A percentile compares a stretch with the other conserved stretches of the same genome.
phyloP scores from a whole-genome alignment of 176 grass and related monocot genomes.

The Bromus sterilis region DNA sequence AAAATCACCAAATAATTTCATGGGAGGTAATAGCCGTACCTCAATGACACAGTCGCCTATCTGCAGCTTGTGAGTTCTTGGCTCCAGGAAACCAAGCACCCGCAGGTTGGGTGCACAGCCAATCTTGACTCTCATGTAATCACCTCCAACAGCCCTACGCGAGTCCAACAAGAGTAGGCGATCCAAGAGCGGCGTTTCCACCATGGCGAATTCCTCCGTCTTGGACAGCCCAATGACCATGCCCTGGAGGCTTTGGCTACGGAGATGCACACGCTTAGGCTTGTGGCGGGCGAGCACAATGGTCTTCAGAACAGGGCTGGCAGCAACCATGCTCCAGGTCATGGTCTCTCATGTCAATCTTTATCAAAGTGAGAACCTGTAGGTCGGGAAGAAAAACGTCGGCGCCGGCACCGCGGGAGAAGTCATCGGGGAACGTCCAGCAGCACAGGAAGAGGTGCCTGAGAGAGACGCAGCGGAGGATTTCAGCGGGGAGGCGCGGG shows the following conservation, averaged over 20 bases:
- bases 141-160: neutral
- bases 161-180: neutral
- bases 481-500: neutral
- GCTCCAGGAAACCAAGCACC: neutral
- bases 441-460: neutral
- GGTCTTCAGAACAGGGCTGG: neutral
- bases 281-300: neutral
- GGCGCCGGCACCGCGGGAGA: neutral
- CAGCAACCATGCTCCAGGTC: constrained; percentile 13
- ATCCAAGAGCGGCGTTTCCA: neutral
- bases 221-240: neutral
- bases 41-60: neutral
- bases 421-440: neutral
- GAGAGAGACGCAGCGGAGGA: neutral
- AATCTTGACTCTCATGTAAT: neutral
- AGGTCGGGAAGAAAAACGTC: constrained; percentile 13
- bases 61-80: neutral
- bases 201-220: neutral
- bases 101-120: neutral
- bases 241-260: neutral
- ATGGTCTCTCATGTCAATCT: neutral
- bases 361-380: neutral
- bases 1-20: neutral
- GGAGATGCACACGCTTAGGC: neutral
- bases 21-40: neutral